phyloP scores from a whole-genome alignment of 805 yeast genomes.

The Barnettozyma sucrosica region DNA sequence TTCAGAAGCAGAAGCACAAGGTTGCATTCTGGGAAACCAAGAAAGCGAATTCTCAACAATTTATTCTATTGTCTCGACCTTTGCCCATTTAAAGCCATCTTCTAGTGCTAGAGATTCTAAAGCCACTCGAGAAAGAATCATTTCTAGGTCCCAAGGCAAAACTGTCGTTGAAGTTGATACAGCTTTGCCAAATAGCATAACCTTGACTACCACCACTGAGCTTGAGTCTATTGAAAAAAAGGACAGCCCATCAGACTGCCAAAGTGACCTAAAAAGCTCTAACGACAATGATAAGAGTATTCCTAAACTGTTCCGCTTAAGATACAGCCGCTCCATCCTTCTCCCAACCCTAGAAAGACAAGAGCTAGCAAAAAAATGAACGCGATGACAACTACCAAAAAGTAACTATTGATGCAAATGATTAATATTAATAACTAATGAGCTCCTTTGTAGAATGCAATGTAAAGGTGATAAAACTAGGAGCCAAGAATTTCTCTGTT shows the following conservation, averaged over 20 bases:
- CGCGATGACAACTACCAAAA: not conserved
- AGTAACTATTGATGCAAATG: not conserved
- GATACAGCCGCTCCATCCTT: conserved; percentile 1
- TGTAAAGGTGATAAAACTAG: not conserved
- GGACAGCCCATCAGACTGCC: not conserved
- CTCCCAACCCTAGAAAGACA: not conserved
- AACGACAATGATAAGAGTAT: not conserved
- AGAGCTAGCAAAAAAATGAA: no score
- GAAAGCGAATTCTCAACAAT: not conserved
- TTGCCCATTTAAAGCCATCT: conserved; percentile 1
- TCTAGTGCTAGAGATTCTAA: not conserved
- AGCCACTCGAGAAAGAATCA: not conserved
- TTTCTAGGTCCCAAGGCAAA: not conserved
- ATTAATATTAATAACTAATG: no score
- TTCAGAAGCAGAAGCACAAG: not conserved
- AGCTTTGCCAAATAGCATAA: not conserved
- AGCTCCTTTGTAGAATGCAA: not conserved
- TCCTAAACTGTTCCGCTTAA: not conserved
- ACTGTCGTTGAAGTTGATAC: not conserved
- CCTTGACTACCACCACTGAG: conserved; percentile 3
- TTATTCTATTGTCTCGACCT: conserved; percentile 6
- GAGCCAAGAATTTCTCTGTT: not conserved
- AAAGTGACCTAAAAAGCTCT: not conserved
- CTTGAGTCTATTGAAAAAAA: not conserved
- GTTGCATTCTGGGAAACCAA: not conserved